Percentiles rank a stretch among this genome's conserved stretches.
phyloP scores from a whole-genome alignment of 1,284 basidiomycete genomes.

The Tylopilus sp. region DNA sequence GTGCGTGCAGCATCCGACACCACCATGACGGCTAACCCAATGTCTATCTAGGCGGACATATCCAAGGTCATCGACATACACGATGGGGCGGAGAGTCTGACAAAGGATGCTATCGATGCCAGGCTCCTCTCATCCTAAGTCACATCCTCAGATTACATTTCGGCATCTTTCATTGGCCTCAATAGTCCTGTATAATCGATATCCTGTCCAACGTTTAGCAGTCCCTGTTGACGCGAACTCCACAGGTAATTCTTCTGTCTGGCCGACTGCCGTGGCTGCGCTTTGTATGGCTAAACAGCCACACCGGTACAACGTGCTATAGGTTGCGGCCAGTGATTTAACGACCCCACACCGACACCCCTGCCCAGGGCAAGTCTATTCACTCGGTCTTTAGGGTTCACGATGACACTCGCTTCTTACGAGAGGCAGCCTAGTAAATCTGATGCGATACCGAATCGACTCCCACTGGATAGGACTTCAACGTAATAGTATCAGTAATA shows the following conservation, averaged over 20 bases:
- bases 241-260: no score
- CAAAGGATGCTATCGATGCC: constrained; percentile 64
- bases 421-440: neutral
- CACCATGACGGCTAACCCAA: neutral
- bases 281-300: constrained; percentile 39
- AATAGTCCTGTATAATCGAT: neutral
- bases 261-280: constrained; percentile 38
- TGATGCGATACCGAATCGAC: neutral
- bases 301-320: constrained; percentile 37
- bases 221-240: neutral
- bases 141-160: neutral
- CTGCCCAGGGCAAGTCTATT: neutral
- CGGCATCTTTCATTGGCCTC: neutral
- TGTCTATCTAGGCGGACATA: constrained; percentile 54
- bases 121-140: constrained; percentile 44
- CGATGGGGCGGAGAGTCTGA: constrained; percentile 78
- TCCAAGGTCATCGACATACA: constrained; percentile 76
- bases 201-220: neutral
- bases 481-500: no score
- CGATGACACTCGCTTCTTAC: neutral
- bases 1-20: constrained; percentile 41
- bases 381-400: neutral
- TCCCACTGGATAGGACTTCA: neutral
- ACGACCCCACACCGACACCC: constrained; percentile 17
- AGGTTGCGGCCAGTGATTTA: constrained; percentile 37